phyloP scores from a whole-genome alignment of 2,329 filamentous ascomycete genomes.

The Botryotinia convoluta region DNA sequence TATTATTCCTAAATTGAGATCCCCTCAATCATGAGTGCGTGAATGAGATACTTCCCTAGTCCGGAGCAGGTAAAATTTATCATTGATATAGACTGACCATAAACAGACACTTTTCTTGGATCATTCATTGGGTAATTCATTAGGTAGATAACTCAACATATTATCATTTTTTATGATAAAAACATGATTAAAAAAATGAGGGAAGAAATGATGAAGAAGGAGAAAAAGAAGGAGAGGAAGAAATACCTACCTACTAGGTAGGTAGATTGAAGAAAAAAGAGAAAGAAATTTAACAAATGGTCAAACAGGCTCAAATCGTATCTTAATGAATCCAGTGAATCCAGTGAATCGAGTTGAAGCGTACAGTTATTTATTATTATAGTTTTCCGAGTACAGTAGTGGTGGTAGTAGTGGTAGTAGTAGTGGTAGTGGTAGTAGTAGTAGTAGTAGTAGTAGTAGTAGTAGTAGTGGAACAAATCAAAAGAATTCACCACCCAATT shows the following conservation, averaged over 20 bases:
- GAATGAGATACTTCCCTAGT: neutral
- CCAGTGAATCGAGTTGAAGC: neutral
- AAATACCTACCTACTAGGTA: neutral
- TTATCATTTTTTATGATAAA: neutral
- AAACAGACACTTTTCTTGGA: neutral
- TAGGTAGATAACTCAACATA: neutral
- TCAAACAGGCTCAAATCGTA: neutral
- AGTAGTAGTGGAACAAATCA: neutral
- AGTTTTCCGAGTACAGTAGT: neutral
- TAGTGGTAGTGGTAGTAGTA: neutral
- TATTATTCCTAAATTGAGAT: neutral
- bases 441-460: neutral
- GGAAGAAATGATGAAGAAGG: neutral
- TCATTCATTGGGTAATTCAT: constrained; percentile 1
- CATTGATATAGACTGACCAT: neutral
- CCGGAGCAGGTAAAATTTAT: neutral
- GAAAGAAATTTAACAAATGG: neutral
- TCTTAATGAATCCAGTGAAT: neutral
- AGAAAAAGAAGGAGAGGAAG: neutral
- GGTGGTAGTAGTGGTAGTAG: too few relatives aligned
- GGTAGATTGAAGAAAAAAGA: neutral
- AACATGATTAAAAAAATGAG: neutral
- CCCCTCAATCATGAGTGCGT: neutral
- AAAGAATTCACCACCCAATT: neutral
- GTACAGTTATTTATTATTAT: neutral